Percentiles rank a stretch among this genome's conserved stretches.
phyloP scores from a whole-genome alignment of 164 flowering plant species.

The Malania oleifera region DNA sequence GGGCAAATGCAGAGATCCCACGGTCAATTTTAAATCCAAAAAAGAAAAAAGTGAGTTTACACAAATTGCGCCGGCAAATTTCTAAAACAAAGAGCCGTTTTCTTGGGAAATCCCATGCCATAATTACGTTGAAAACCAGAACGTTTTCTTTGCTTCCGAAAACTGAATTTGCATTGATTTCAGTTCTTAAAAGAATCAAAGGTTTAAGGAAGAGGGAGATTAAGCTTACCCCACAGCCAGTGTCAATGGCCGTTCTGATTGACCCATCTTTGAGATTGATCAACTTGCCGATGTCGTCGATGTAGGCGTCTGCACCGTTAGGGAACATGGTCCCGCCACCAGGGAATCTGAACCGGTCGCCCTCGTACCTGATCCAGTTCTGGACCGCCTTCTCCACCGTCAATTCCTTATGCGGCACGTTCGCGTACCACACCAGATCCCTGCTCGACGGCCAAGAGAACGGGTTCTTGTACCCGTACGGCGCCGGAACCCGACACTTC shows the following conservation, averaged over 20 bases:
- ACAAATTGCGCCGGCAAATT: too few relatives aligned
- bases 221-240: slow-evolving; percentile 45
- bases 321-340: slow-evolving; percentile 60
- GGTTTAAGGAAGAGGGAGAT: background rate
- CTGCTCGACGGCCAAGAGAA: slow-evolving; percentile 51
- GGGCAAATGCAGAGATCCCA: too few relatives aligned
- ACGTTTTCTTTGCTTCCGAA: too few relatives aligned
- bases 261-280: slow-evolving; percentile 42
- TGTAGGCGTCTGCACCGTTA: slow-evolving; percentile 41
- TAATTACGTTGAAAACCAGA: too few relatives aligned
- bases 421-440: slow-evolving; percentile 48
- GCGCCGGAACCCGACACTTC: slow-evolving; percentile 47
- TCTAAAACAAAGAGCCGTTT: too few relatives aligned
- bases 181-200: background rate
- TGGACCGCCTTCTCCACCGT: slow-evolving; percentile 54
- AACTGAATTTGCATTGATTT: too few relatives aligned
- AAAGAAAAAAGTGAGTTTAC: too few relatives aligned
- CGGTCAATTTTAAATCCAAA: too few relatives aligned
- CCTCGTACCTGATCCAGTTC: slow-evolving; percentile 41
- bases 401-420: slow-evolving; percentile 48
- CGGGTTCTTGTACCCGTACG: slow-evolving; percentile 41
- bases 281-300: slow-evolving; percentile 37
- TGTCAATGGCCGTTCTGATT: slow-evolving; percentile 51
- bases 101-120: too few relatives aligned
- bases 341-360: slow-evolving; percentile 33